phyloP scores from a whole-genome alignment of 179 eudicot species.

The Actinidia arguta region DNA sequence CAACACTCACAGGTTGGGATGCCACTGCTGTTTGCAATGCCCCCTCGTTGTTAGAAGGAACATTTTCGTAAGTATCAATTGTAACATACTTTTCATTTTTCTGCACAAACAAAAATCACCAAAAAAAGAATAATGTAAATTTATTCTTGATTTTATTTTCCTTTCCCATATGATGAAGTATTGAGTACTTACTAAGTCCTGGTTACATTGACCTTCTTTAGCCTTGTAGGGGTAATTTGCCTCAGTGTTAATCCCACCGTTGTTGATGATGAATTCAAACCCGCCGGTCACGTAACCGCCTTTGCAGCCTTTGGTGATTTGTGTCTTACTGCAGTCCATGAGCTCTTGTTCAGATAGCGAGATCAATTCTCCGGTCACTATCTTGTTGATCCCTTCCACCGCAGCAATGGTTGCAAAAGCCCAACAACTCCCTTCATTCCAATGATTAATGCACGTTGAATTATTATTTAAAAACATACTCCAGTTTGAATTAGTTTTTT shows the following conservation, averaged over 20 bases:
- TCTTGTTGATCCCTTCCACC: constrained; percentile 49
- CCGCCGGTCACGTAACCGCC: constrained; percentile 55
- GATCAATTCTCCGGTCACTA: constrained; percentile 40
- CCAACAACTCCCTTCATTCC: constrained; percentile 62
- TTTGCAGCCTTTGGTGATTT: constrained; percentile 46
- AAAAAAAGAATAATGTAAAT: too few relatives aligned
- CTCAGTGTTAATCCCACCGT: constrained; percentile 48
- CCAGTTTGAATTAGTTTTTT: too few relatives aligned
- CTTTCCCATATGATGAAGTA: too few relatives aligned
- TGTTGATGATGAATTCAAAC: constrained; percentile 44
- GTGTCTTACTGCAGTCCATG: constrained; percentile 47
- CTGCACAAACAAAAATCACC: neutral
- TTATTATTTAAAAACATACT: neutral
- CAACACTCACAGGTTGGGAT: too few relatives aligned
- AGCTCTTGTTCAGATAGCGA: constrained; percentile 53
- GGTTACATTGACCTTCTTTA: constrained; percentile 38
- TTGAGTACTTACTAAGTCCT: constrained; percentile 34
- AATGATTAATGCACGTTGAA: neutral
- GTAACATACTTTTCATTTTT: too few relatives aligned
- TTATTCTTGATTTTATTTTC: too few relatives aligned
- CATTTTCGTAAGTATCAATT: too few relatives aligned
- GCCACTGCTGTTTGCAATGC: too few relatives aligned
- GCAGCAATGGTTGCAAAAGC: constrained; percentile 50
- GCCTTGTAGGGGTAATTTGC: constrained; percentile 46
- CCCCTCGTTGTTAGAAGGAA: too few relatives aligned